These are phyloP conservation scores for Fusarium foetens DNA, from an alignment of 2,329 filamentous ascomycete genomes.

Conservation along the genomic window DNA sequence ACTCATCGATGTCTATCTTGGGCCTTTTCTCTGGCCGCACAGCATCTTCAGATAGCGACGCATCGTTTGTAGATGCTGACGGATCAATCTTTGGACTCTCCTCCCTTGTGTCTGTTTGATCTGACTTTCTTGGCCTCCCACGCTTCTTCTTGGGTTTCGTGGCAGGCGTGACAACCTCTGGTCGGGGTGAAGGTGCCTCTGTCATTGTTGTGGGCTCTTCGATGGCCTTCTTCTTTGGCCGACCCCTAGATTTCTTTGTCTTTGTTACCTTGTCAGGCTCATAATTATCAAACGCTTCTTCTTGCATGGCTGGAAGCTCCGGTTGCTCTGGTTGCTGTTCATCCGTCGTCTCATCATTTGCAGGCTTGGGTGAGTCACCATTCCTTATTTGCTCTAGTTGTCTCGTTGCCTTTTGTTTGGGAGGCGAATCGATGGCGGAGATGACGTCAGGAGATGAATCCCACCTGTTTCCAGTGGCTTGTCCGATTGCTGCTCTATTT, in stretches of 20 bases:
- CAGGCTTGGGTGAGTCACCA: neutral
- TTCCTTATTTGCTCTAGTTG: slow-evolving; percentile 7
- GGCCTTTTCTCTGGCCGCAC: slow-evolving; percentile 7
- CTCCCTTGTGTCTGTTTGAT: slow-evolving; percentile 27
- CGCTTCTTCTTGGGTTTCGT: slow-evolving; percentile 50
- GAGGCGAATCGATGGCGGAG: slow-evolving; percentile 26
- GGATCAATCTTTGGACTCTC: slow-evolving; percentile 11
- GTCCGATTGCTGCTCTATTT: neutral
- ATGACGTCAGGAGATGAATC: slow-evolving; percentile 44
- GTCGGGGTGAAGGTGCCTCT: slow-evolving; percentile 4
- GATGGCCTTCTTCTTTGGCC: slow-evolving; percentile 46
- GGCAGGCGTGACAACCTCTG: slow-evolving; percentile 13
- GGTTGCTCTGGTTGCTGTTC: neutral
- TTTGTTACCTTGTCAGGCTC: slow-evolving; percentile 35
- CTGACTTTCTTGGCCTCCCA: slow-evolving; percentile 56
- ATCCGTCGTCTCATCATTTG: slow-evolving; percentile 6
- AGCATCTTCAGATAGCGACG: slow-evolving; percentile 8
- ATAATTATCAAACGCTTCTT: neutral
- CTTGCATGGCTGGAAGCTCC: slow-evolving; percentile 5
- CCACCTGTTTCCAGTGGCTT: slow-evolving; percentile 4
- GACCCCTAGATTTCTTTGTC: slow-evolving; percentile 47
- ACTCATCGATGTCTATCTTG: neutral
- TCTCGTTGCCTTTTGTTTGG: slow-evolving; percentile 10
- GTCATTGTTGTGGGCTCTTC: slow-evolving; percentile 18
- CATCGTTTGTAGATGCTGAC: neutral